Evolutionary conservation across 495 filamentous ascomycete species (phyloP).

Genomic region (Pseudomonodictys pantanalensis): DNA sequence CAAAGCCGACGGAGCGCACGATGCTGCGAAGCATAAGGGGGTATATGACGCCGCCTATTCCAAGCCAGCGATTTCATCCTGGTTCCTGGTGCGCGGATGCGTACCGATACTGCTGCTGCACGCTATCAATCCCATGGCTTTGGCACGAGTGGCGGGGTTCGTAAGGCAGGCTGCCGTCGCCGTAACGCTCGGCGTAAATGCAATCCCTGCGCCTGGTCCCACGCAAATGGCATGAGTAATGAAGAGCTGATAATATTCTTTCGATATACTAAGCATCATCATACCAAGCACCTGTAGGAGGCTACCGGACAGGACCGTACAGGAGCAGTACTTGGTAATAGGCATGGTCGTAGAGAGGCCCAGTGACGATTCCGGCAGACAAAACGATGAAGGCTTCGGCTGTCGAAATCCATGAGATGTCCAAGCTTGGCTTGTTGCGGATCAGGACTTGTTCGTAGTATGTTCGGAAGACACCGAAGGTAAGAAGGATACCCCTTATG

Average conservation of each 20-base stretch:
- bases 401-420: constrained; percentile 43
- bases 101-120: constrained; percentile 7
- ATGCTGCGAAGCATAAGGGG: constrained; percentile 10
- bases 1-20: background rate
- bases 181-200: constrained; percentile 63
- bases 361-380: constrained; percentile 36
- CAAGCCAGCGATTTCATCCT: background rate
- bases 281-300: constrained; percentile 63
- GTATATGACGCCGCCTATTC: constrained; percentile 9
- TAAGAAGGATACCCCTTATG: constrained; percentile 9
- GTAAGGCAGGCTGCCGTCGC: background rate
- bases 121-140: constrained; percentile 5
- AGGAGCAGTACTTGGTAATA: constrained; percentile 43
- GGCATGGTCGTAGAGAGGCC: constrained; percentile 34
- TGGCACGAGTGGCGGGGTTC: background rate
- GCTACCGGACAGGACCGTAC: constrained; percentile 55
- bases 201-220: constrained; percentile 35
- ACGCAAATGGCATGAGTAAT: constrained; percentile 54
- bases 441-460: constrained; percentile 33
- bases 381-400: constrained; percentile 37
- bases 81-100: background rate
- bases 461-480: constrained; percentile 40
- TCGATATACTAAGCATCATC: constrained; percentile 66
- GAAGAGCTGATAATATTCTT: constrained; percentile 62
- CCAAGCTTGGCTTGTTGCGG: constrained; percentile 16